Conservation (phyloP, 225 moss, liverwort and hornwort species). For the Antitrichia curtipendula region DNA sequence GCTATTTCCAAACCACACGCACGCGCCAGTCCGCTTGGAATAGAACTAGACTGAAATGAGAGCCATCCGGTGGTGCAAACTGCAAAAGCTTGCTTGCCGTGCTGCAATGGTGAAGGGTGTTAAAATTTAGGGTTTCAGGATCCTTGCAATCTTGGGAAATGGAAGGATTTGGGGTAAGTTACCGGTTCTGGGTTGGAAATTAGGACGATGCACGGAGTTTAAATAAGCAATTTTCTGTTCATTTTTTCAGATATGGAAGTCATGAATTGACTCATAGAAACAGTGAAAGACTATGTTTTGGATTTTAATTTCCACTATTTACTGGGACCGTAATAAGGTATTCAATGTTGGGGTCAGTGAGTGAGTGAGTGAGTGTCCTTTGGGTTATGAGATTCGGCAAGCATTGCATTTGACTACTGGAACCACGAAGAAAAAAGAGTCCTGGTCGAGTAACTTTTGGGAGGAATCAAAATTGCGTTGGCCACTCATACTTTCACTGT, state of each 20-base stretch:
- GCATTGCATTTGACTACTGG: not conserved
- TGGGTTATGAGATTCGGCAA: not conserved
- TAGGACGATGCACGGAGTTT: not conserved
- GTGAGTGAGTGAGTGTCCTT: not conserved
- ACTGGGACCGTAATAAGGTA: not conserved
- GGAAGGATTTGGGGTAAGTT: not conserved
- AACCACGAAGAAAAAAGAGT: not conserved
- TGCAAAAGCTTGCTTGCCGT: not conserved
- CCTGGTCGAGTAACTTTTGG: not conserved
- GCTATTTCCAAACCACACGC: too few relatives aligned
- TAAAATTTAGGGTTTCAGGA: not conserved
- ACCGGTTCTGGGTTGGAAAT: not conserved
- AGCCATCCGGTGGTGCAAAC: not conserved
- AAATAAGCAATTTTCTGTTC: too few relatives aligned
- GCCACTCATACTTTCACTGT: not conserved
- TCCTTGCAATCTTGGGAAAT: not conserved
- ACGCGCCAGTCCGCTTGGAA: not conserved
- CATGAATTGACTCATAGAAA: not conserved
- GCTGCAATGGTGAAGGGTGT: not conserved
- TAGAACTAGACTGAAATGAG: not conserved
- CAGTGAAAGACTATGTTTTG: not conserved
- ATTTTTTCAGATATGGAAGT: not conserved
- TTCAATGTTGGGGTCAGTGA: not conserved
- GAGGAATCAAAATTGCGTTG: not conserved
- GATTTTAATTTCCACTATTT: not conserved